phyloP scores from a whole-genome alignment of 805 yeast species.

The Grigorovia yakushimaensis region DNA sequence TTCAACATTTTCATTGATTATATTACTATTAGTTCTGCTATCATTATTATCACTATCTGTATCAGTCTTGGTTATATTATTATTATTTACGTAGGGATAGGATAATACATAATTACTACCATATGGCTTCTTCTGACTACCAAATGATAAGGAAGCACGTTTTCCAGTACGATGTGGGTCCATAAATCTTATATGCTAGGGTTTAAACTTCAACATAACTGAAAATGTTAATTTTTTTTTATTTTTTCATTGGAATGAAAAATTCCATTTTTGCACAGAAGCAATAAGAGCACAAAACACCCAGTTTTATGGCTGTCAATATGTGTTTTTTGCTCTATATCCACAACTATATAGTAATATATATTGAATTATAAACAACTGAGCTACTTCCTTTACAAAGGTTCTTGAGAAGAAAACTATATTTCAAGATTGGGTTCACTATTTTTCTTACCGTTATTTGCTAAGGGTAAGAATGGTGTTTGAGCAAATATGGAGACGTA shows the following conservation, averaged over 20 bases:
- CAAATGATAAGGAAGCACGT: conserved; percentile 26
- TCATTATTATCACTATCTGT: conserved; percentile 3
- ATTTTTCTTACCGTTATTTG: not conserved
- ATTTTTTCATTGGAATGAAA: no score
- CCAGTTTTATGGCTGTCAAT: no score
- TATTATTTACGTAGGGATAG: conserved; percentile 3
- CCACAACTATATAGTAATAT: no score
- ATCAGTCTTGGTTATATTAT: conserved; percentile 4
- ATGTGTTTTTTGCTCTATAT: no score
- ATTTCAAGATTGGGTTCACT: no score
- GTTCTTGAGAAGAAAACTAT: no score
- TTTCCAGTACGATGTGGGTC: conserved; percentile 22
- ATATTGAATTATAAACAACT: no score
- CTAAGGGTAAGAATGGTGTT: not conserved
- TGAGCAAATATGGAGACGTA: conserved; percentile 23
- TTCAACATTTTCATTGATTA: not conserved
- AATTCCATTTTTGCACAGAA: no score
- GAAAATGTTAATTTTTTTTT: not conserved
- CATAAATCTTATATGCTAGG: conserved; percentile 8
- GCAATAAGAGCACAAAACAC: no score
- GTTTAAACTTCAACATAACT: not conserved
- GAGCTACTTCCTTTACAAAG: no score
- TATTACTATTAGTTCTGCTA: not conserved
- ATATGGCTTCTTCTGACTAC: conserved; percentile 16
- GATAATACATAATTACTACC: conserved; percentile 7